A percentile compares a stretch with the other conserved stretches of the same genome.
Evolutionary conservation across 352 stramenopile species (phyloP).

Genomic region (Phytophthora multivora): DNA sequence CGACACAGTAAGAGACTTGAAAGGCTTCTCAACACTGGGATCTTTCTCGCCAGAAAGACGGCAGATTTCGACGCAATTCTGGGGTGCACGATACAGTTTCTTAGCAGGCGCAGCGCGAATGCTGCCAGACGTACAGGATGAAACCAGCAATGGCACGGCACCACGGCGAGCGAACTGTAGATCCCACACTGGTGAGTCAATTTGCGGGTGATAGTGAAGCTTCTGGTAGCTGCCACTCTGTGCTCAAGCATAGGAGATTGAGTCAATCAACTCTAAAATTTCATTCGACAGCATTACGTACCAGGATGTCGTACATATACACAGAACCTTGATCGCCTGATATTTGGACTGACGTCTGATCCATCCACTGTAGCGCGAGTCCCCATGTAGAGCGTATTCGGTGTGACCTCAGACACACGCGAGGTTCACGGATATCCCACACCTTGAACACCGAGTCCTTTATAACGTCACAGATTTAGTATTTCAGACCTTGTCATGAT

Average conservation of each 20-base stretch:
- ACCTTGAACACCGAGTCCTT: constrained; percentile 86
- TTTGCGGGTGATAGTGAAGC: constrained; percentile 81
- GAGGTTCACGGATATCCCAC: constrained; percentile 84
- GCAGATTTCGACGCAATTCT: constrained; percentile 77
- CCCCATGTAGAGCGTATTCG: constrained; percentile 85
- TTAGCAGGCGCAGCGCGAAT: constrained; percentile 68
- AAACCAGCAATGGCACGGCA: constrained; percentile 56
- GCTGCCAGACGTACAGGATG: constrained; percentile 70
- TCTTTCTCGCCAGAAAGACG: constrained; percentile 59
- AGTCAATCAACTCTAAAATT: not conserved
- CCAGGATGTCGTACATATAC: constrained; percentile 80
- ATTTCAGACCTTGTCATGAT: not conserved
- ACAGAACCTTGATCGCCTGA: constrained; percentile 83
- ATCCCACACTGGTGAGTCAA: constrained; percentile 87
- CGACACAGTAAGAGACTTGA: constrained; percentile 59
- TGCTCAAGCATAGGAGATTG: not conserved
- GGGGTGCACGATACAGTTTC: constrained; percentile 62
- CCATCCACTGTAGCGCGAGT: constrained; percentile 77
- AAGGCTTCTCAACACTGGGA: constrained; percentile 52
- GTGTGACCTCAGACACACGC: constrained; percentile 78
- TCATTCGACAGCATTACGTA: constrained; percentile 36
- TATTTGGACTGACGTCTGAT: constrained; percentile 75
- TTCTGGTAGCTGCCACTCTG: constrained; percentile 84
- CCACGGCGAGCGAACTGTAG: constrained; percentile 61
- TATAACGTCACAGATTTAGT: constrained; percentile 1